Percentiles rank a stretch among this genome's conserved stretches.
phyloP scores from a whole-genome alignment of 2,329 filamentous ascomycete genomes.

The Botrytis tulipae region DNA sequence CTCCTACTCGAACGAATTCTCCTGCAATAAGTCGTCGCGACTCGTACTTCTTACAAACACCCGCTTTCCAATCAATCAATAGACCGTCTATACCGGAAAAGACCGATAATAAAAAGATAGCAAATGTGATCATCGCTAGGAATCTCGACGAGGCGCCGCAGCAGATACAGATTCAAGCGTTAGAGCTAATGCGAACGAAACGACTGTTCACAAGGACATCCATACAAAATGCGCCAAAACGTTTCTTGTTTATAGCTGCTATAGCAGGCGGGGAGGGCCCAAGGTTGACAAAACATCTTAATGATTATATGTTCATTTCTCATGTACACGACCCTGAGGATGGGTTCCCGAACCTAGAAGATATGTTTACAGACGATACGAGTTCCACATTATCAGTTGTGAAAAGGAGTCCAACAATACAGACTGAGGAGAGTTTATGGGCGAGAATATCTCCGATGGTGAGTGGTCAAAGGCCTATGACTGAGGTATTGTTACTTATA shows the following conservation, averaged over 20 bases:
- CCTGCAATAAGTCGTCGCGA: conserved; percentile 35
- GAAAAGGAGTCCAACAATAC: conserved; percentile 32
- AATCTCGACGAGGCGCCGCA: conserved; percentile 73
- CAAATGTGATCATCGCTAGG: conserved; percentile 79
- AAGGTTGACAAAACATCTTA: conserved; percentile 58
- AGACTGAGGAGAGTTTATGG: conserved; percentile 23
- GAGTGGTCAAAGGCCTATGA: conserved; percentile 6
- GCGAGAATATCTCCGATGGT: conserved; percentile 35
- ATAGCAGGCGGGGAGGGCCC: conserved; percentile 52
- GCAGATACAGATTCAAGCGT: conserved; percentile 76
- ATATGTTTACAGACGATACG: conserved; percentile 44
- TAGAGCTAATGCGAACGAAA: conserved; percentile 75
- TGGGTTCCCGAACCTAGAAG: conserved; percentile 73
- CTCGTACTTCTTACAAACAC: conserved; percentile 37
- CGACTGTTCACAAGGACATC: conserved; percentile 74
- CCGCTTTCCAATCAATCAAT: conserved; percentile 34
- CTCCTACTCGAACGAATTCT: conserved; percentile 30
- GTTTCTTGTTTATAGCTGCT: conserved; percentile 79
- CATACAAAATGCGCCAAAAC: conserved; percentile 70
- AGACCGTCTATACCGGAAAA: conserved; percentile 40
- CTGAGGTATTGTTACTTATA: conserved; percentile 22
- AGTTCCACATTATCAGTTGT: conserved; percentile 39
- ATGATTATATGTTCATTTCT: conserved; percentile 83
- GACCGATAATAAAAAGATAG: conserved; percentile 56
- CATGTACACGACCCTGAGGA: conserved; percentile 76